Conservation (phyloP, 140 eudicot genomes). For the Cichorium intybus region DNA sequence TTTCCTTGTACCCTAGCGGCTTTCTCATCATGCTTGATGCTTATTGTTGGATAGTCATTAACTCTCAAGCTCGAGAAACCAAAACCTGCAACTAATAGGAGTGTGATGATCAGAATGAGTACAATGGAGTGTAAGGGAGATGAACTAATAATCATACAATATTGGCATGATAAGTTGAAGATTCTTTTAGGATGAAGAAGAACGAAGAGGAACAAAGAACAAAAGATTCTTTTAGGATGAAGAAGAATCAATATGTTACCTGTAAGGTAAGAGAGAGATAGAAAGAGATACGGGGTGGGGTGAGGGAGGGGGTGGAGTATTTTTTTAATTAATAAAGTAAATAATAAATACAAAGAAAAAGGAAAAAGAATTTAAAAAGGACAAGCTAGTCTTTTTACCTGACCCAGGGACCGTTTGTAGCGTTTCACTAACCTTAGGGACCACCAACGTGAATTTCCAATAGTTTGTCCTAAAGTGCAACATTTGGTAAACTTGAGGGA, state of each 20-base stretch:
- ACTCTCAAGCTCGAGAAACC: conserved; percentile 16
- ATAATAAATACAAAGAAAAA: no score
- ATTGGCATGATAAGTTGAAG: background rate
- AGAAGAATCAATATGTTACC: conserved; percentile 19
- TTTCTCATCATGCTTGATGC: conserved; percentile 40
- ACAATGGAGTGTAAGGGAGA: background rate
- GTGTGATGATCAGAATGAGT: background rate
- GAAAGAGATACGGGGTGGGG: no score
- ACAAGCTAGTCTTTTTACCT: no score
- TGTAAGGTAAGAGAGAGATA: background rate
- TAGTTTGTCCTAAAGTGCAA: no score
- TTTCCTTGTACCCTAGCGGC: conserved; percentile 49
- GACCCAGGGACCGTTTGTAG: no score
- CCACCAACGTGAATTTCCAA: no score
- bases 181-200: no score
- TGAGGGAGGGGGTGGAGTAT: no score
- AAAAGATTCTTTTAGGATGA: background rate
- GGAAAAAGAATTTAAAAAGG: no score
- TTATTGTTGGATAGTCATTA: background rate
- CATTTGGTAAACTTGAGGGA: no score
- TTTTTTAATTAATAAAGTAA: no score
- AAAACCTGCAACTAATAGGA: conserved; percentile 11
- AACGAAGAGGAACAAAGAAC: background rate
- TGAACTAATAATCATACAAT: background rate
- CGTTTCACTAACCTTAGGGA: no score